These are phyloP conservation scores for Arctium lappa DNA, from an alignment of 129 eudicot species.

Conservation along the genomic window DNA sequence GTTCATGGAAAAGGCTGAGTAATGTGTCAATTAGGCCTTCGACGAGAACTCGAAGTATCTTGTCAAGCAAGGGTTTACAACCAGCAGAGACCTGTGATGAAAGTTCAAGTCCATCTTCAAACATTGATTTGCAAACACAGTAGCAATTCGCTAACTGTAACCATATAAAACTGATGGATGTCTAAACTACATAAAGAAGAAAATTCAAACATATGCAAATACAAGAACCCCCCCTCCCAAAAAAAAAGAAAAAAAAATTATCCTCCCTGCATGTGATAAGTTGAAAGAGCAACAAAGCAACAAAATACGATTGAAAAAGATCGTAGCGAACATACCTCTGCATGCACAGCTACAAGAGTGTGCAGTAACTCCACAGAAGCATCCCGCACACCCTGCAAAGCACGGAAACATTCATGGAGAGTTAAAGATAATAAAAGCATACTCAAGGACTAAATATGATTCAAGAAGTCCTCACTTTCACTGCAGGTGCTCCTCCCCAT, in stretches of 20 bases:
- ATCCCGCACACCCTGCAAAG: conserved; percentile 87
- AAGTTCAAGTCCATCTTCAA: conserved; percentile 4
- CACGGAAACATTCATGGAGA: conserved; percentile 7
- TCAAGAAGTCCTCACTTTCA: conserved; percentile 50
- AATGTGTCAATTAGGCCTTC: conserved; percentile 90
- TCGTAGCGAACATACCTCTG: conserved; percentile 62
- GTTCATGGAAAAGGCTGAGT: conserved; percentile 87
- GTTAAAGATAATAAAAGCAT: neutral
- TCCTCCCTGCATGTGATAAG: neutral
- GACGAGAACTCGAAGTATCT: conserved; percentile 76
- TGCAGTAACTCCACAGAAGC: conserved; percentile 89
- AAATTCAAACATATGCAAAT: neutral
- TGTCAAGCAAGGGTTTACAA: conserved; percentile 87
- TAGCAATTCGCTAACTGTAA: neutral
- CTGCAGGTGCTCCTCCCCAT: conserved; percentile 94
- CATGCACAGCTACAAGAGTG: conserved; percentile 89
- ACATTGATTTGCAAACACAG: neutral
- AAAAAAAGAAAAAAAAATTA: neutral
- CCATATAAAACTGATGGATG: neutral
- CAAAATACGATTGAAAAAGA: neutral
- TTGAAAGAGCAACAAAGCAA: neutral
- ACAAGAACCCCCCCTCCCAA: neutral
- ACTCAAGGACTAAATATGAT: neutral
- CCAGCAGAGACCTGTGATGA: conserved; percentile 78
- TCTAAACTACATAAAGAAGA: neutral